A percentile compares a stretch with the other conserved stretches of the same genome.
Conservation (phyloP, 2,329 filamentous ascomycete genomes). For the Teratosphaeria viscida region DNA sequence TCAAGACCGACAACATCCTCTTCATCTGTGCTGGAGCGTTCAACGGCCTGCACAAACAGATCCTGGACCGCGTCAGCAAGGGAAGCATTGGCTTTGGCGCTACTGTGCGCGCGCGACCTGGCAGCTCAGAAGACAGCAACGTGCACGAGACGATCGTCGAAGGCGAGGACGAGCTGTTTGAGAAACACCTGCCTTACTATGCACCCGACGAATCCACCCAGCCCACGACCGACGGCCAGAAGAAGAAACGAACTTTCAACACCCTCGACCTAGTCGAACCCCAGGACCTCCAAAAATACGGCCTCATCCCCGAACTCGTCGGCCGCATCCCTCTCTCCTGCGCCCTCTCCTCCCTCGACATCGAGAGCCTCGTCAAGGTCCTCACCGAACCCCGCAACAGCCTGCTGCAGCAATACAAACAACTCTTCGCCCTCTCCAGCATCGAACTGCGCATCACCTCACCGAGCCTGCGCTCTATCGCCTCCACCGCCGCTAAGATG, state of each 20-base stretch:
- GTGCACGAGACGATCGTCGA: conserved; percentile 48
- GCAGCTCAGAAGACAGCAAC: conserved; percentile 24
- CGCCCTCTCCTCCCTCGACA: conserved; percentile 65
- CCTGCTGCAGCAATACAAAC: conserved; percentile 76
- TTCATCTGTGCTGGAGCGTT: conserved; percentile 97
- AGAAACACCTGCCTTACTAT: conserved; percentile 41
- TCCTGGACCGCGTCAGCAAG: conserved; percentile 78
- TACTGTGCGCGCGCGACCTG: conserved; percentile 49
- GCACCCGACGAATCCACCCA: conserved; percentile 14
- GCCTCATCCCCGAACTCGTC: conserved; percentile 89
- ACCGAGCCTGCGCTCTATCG: conserved; percentile 69
- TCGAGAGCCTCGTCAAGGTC: conserved; percentile 65
- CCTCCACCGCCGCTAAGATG: conserved; percentile 56
- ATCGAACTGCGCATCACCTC: conserved; percentile 74
- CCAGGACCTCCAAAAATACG: conserved; percentile 55
- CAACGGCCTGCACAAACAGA: conserved; percentile 76
- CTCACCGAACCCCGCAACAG: conserved; percentile 87
- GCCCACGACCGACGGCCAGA: background rate
- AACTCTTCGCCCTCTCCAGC: conserved; percentile 71
- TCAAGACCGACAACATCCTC: conserved; percentile 90
- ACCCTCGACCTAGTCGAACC: conserved; percentile 60
- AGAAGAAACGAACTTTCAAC: conserved; percentile 54
- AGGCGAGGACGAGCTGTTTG: conserved; percentile 45
- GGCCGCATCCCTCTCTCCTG: conserved; percentile 89
- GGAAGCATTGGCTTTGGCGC: conserved; percentile 87